Conservation (phyloP, 768 basidiomycete genomes). For the Cystobasidium ongulense region DNA sequence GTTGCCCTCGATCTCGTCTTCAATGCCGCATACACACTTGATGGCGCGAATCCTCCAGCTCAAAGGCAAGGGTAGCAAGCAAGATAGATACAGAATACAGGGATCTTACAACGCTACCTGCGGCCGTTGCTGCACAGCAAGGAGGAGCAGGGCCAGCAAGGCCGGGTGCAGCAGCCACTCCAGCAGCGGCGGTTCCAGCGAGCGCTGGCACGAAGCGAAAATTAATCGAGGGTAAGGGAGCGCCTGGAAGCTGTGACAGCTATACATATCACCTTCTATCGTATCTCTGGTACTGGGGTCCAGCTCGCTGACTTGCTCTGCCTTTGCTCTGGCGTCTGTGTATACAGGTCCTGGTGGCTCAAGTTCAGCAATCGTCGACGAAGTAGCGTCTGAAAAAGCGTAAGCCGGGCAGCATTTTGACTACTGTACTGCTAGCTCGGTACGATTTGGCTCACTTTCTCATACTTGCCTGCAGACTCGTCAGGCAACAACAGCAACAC, state of each 20-base stretch:
- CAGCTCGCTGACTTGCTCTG: neutral
- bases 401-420: neutral
- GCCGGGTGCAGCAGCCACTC: slow-evolving; percentile 46
- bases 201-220: slow-evolving; percentile 20
- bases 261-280: too few species aligned
- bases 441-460: slow-evolving; percentile 29
- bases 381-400: slow-evolving; percentile 26
- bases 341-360: slow-evolving; percentile 45
- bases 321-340: neutral
- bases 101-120: slow-evolving; percentile 73
- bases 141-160: slow-evolving; percentile 65
- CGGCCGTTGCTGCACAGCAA: slow-evolving; percentile 71
- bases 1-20: neutral
- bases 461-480: slow-evolving; percentile 42
- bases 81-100: slow-evolving; percentile 87
- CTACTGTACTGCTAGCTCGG: neutral
- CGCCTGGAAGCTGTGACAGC: neutral
- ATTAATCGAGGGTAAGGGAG: slow-evolving; percentile 37
- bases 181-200: neutral
- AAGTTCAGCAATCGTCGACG: slow-evolving; percentile 12
- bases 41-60: neutral
- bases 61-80: slow-evolving; percentile 55
- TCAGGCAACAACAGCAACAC: slow-evolving; percentile 46
- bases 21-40: neutral
- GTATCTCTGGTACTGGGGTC: too few species aligned